Evolutionary conservation across 2,329 filamentous ascomycete species (phyloP).

Genomic region (Didymella glomerata): DNA sequence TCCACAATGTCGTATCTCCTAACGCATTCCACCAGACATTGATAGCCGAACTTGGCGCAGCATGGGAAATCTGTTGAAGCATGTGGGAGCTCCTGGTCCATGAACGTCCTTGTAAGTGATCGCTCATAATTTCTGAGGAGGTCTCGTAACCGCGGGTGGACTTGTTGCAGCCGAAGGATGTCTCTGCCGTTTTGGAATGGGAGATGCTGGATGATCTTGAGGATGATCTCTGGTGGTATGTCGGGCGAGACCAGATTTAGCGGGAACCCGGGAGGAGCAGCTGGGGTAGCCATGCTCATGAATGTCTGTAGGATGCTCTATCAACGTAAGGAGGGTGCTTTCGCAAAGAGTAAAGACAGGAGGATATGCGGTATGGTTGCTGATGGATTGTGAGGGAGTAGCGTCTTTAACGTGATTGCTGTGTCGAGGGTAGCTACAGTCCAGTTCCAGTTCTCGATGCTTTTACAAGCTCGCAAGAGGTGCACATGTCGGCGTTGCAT

Average conservation of each 20-base stretch:
- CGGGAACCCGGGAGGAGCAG: conserved; percentile 4
- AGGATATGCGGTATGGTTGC: not conserved
- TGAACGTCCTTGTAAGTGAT: conserved; percentile 37
- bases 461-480: conserved; percentile 6
- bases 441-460: too few species aligned
- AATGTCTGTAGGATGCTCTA: conserved; percentile 1
- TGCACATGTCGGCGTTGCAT: not conserved
- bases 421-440: not conserved
- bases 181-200: conserved; percentile 35
- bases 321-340: conserved; percentile 4
- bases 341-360: not conserved
- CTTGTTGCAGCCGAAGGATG: conserved; percentile 28
- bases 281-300: conserved; percentile 21
- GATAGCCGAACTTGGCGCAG: conserved; percentile 21
- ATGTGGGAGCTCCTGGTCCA: conserved; percentile 39
- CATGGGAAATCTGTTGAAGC: conserved; percentile 40
- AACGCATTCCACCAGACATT: conserved; percentile 42
- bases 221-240: conserved; percentile 42
- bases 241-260: conserved; percentile 27
- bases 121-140: conserved; percentile 38
- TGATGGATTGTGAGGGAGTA: conserved; percentile 8
- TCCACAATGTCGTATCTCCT: conserved; percentile 43
- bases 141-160: conserved; percentile 30
- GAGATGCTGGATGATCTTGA: conserved; percentile 38
- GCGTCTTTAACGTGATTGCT: conserved; percentile 11